A percentile compares a stretch with the other conserved stretches of the same genome.
Evolutionary conservation across 805 yeast species (phyloP).

Genomic region (Helenozyma rhizophorensis): DNA sequence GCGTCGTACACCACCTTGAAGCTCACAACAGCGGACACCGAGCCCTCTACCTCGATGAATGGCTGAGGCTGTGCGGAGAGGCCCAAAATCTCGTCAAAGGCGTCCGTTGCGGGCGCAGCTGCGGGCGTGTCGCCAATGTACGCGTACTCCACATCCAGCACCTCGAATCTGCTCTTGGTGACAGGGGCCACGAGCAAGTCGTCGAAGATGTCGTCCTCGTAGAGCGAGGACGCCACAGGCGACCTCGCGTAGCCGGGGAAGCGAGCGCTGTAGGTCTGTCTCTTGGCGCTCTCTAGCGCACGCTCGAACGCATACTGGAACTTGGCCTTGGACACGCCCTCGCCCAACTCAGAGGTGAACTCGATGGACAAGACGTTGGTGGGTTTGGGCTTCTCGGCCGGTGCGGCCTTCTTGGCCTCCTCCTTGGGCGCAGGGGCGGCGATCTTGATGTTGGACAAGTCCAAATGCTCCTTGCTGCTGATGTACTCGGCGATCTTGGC

Average conservation of each 20-base stretch:
- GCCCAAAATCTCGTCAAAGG: slow-evolving; percentile 36
- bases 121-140: slow-evolving; percentile 13
- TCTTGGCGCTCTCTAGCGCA: slow-evolving; percentile 26
- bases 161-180: slow-evolving; percentile 32
- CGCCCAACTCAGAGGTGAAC: slow-evolving; percentile 24
- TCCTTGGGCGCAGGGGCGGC: slow-evolving; percentile 25
- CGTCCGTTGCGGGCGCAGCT: slow-evolving; percentile 4
- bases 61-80: slow-evolving; percentile 7
- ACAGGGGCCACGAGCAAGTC: slow-evolving; percentile 35
- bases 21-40: slow-evolving; percentile 23
- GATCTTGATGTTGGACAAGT: slow-evolving; percentile 62
- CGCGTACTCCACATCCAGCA: slow-evolving; percentile 24
- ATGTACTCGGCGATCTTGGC: slow-evolving; percentile 52
- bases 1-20: slow-evolving; percentile 32
- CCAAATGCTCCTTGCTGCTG: slow-evolving; percentile 56
- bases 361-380: slow-evolving; percentile 23
- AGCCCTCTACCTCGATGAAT: slow-evolving; percentile 3
- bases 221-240: slow-evolving; percentile 22
- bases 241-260: slow-evolving; percentile 35
- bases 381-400: slow-evolving; percentile 24
- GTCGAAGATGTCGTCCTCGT: slow-evolving; percentile 30
- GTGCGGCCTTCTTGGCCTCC: slow-evolving; percentile 11
- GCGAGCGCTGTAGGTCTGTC: slow-evolving; percentile 26
- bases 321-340: slow-evolving; percentile 20
- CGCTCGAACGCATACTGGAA: slow-evolving; percentile 29